Evolutionary conservation across 345 rosid species (phyloP), one percentile per base, ranked within the genome.

Genomic region (Xanthoceras sorbifolium): DNA sequence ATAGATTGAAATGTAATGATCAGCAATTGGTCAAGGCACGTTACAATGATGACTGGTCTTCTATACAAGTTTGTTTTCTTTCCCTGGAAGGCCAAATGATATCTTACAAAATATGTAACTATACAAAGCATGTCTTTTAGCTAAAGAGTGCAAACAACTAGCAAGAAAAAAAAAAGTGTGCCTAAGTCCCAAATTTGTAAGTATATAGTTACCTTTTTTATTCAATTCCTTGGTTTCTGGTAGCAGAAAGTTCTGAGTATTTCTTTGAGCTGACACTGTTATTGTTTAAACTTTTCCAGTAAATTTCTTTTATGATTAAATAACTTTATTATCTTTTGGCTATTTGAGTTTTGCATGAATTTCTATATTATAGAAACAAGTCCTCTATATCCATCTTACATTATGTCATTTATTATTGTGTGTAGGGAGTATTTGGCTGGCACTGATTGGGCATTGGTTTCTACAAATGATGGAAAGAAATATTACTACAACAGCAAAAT

Each of bases 401-500:
- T 50, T 10, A 32, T 52, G 40, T 42, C 4, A 5, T 67, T 5
- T 42, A 72, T 40, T 80, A 29, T 77, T 77, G 36, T 77, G 57
- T 80, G 50, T 64, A 96, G 99, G 97, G 97, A 92, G 80, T 79
- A 85, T 83, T 80, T 96, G 85, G 84, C 88, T 65, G 97, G 91
- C 77, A 93, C 97, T 22, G 97, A 92, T 78, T 93, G 99, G 99
- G 94, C 89, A 23, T 77, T 90, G 67, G 89, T 96, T 74, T 87
- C 94, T 28, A 93, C 97, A 72, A 93, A 84, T 80, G 98, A 96
- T 82, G 97, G 97, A 25, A 92, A 90, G 79, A 96, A 87, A 54
- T 96, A 93, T 85, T 96, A 96, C 89, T 91, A 90, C 87, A 91
- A 93, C 85, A 88, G 66, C 85, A 91, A 89, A 89, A 91, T 97